Conservation (phyloP, 352 stramenopile genomes). For the Pelagophyceae sp. region DNA sequence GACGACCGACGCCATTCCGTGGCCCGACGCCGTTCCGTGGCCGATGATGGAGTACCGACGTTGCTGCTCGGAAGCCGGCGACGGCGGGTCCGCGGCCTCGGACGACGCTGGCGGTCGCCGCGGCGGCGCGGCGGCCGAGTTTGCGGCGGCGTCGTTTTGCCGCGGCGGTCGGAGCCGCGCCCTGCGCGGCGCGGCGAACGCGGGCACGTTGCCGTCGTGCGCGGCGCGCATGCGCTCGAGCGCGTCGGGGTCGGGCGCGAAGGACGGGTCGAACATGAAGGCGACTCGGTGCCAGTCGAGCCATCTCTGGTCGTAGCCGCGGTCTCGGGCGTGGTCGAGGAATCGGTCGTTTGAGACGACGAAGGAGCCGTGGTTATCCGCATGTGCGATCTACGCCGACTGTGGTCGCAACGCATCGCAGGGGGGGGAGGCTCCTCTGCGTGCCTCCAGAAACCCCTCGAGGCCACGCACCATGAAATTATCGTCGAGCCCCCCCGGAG, state of each 20-base stretch:
- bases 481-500: slow-evolving; percentile 10
- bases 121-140: neutral
- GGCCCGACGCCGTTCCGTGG: too few species aligned
- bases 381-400: too few species aligned
- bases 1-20: neutral
- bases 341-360: slow-evolving; percentile 16
- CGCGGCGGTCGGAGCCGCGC: neutral
- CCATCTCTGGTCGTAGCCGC: slow-evolving; percentile 6
- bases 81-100: neutral
- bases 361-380: slow-evolving; percentile 11
- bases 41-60: too few species aligned
- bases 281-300: slow-evolving; percentile 5
- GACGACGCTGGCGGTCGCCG: neutral
- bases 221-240: neutral
- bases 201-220: neutral
- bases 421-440: too few species aligned
- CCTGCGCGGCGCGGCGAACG: neutral
- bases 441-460: too few species aligned
- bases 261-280: slow-evolving; percentile 22
- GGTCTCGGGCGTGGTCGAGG: neutral
- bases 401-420: too few species aligned
- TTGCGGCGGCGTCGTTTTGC: neutral
- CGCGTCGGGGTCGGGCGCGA: slow-evolving; percentile 18
- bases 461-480: too few species aligned
- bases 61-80: neutral